These are phyloP conservation scores for Umbelopsis sp. DNA, from an alignment of 192 early-diverging fungal genomes.

Conservation along the genomic window DNA sequence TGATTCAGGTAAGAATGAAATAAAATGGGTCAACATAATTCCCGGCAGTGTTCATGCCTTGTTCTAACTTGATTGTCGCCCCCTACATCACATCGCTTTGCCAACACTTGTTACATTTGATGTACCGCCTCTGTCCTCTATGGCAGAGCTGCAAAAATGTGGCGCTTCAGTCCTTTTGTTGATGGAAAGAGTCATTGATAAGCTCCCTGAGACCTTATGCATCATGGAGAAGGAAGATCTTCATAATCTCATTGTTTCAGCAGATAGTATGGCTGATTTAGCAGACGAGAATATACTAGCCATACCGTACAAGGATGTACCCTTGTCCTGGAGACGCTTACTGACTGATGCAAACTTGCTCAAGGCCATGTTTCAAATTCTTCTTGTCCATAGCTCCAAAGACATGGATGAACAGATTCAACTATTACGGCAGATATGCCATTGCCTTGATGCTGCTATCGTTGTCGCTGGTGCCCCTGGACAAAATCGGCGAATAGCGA, in stretches of 20 bases:
- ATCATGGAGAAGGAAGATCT: background rate
- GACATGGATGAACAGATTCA: background rate
- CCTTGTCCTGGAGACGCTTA: constrained; percentile 48
- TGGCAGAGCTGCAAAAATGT: background rate
- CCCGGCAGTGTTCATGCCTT: no score
- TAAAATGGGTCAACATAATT: background rate
- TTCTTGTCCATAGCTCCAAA: background rate
- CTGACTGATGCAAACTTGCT: constrained; percentile 53
- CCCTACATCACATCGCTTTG: no score
- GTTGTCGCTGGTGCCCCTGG: constrained; percentile 60
- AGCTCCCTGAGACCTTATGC: background rate
- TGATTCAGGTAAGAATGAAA: background rate
- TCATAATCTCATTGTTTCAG: background rate
- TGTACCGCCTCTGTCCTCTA: background rate
- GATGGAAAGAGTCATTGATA: background rate
- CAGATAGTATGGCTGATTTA: background rate
- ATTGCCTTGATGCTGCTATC: constrained; percentile 51
- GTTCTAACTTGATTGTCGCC: no score
- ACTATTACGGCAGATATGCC: constrained; percentile 36
- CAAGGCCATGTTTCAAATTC: constrained; percentile 27
- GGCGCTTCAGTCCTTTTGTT: background rate
- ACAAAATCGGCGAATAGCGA: constrained; percentile 14
- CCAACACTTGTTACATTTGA: no score
- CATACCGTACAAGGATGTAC: constrained; percentile 51
- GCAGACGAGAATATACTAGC: constrained; percentile 1